phyloP scores from a whole-genome alignment of 164 flowering plant species.

The Vitis rotundifolia region DNA sequence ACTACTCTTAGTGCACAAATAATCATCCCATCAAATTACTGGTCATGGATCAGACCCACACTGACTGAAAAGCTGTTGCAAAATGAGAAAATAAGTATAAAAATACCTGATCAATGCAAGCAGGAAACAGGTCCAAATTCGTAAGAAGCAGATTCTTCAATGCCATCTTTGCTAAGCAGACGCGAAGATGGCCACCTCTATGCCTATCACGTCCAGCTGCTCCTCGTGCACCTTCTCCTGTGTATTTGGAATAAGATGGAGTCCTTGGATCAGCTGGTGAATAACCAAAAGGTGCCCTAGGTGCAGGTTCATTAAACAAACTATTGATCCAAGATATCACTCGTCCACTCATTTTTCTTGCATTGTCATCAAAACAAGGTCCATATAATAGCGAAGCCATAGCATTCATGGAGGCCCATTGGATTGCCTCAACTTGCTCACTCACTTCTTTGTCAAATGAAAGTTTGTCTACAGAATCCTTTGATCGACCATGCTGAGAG shows the following conservation, averaged over 20 bases:
- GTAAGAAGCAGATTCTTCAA: conserved; percentile 94
- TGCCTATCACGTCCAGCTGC: conserved; percentile 81
- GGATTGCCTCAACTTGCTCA: conserved; percentile 96
- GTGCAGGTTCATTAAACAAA: conserved; percentile 85
- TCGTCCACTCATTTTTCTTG: conserved; percentile 96
- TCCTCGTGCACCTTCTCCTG: conserved; percentile 78
- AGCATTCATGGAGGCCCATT: conserved; percentile 98
- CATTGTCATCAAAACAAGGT: conserved; percentile 98
- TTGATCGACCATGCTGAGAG: conserved; percentile 83
- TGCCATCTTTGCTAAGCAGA: conserved; percentile 83
- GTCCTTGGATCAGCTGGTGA: conserved; percentile 99
- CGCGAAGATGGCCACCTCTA: conserved; percentile 79
- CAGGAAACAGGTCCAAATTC: conserved; percentile 94
- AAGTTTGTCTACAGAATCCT: conserved; percentile 90
- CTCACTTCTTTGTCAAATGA: conserved; percentile 90
- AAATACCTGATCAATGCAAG: conserved; percentile 97
- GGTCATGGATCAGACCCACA: background rate
- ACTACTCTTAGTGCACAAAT: background rate
- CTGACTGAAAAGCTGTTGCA: background rate
- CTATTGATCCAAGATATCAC: conserved; percentile 94
- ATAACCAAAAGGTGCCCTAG: conserved; percentile 91
- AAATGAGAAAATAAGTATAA: background rate
- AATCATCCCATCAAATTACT: background rate
- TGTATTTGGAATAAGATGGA: conserved; percentile 81
- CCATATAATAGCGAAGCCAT: conserved; percentile 95